phyloP scores from a whole-genome alignment of 2,329 filamentous ascomycete species.

The Fusarium austroafricanum region DNA sequence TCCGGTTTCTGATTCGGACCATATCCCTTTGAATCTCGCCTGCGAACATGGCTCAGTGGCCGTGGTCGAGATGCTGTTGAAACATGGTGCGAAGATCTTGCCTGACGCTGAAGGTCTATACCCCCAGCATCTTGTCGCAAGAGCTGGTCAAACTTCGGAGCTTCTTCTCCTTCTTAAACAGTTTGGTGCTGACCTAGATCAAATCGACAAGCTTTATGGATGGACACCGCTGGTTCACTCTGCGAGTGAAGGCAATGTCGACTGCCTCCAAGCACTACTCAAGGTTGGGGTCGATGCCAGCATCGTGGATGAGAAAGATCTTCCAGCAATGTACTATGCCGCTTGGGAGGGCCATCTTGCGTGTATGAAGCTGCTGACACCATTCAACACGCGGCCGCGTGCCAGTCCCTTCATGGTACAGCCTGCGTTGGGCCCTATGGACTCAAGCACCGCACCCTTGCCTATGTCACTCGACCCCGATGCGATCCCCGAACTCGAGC shows the following conservation, averaged over 20 bases:
- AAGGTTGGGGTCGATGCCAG: constrained; percentile 81
- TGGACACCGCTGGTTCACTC: constrained; percentile 98
- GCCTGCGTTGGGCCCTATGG: constrained; percentile 57
- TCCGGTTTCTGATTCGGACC: constrained; percentile 85
- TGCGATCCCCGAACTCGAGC: constrained; percentile 89
- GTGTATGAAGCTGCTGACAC: constrained; percentile 89
- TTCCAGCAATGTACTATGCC: constrained; percentile 97
- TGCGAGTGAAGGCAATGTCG: constrained; percentile 93
- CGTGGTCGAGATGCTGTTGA: constrained; percentile 86
- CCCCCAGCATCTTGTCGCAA: constrained; percentile 95
- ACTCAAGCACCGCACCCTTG: constrained; percentile 63
- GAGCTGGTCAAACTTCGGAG: constrained; percentile 84
- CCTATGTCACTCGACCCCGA: constrained; percentile 81
- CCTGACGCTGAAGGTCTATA: constrained; percentile 96
- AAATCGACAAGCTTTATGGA: constrained; percentile 94
- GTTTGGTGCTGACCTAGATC: constrained; percentile 90
- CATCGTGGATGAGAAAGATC: constrained; percentile 88
- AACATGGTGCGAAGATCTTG: constrained; percentile 83
- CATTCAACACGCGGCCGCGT: constrained; percentile 60
- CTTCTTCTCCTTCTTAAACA: constrained; percentile 83
- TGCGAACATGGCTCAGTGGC: constrained; percentile 91
- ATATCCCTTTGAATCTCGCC: constrained; percentile 93
- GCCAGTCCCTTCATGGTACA: constrained; percentile 60
- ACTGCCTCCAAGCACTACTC: constrained; percentile 84
- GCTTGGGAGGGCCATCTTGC: constrained; percentile 97